phyloP scores from a whole-genome alignment of 2,329 filamentous ascomycete species.

The Fulvia fulva region DNA sequence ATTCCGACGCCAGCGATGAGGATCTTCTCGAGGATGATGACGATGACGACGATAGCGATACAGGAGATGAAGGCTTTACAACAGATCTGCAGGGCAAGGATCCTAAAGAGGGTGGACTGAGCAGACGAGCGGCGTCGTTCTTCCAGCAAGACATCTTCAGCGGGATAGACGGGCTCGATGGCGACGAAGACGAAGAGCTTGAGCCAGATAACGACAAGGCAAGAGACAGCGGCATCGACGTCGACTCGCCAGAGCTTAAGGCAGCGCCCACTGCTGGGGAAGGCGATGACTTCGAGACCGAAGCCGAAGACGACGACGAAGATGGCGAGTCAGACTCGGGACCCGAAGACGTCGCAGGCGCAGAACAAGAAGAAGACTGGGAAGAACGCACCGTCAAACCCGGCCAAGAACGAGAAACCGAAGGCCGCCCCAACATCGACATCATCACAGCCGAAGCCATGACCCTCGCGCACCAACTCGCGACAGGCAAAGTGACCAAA shows the following conservation, averaged over 20 bases:
- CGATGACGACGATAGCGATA: conserved; percentile 55
- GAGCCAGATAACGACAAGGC: conserved; percentile 39
- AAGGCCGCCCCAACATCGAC: conserved; percentile 74
- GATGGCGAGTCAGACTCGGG: conserved; percentile 26
- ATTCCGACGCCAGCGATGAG: conserved; percentile 49
- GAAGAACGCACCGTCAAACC: conserved; percentile 58
- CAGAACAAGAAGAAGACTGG: conserved; percentile 50
- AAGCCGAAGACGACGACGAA: conserved; percentile 13
- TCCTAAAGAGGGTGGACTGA: conserved; percentile 56
- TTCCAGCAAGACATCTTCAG: conserved; percentile 96
- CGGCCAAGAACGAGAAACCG: conserved; percentile 32
- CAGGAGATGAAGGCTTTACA: conserved; percentile 48
- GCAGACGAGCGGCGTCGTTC: conserved; percentile 79
- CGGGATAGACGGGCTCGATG: conserved; percentile 64
- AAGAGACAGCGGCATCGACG: conserved; percentile 42
- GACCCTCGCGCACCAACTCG: conserved; percentile 90
- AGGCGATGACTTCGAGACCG: conserved; percentile 16
- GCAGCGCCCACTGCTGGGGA: conserved; percentile 19
- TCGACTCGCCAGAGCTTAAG: conserved; percentile 30
- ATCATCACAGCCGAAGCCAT: conserved; percentile 99
- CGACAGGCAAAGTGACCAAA: conserved; percentile 75
- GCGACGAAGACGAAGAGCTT: conserved; percentile 38
- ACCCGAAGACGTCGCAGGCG: conserved; percentile 31
- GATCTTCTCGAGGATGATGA: conserved; percentile 53
- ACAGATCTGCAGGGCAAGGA: conserved; percentile 56